Evolutionary conservation across 345 rosid species (phyloP).

Genomic region (Erodium maritimum): DNA sequence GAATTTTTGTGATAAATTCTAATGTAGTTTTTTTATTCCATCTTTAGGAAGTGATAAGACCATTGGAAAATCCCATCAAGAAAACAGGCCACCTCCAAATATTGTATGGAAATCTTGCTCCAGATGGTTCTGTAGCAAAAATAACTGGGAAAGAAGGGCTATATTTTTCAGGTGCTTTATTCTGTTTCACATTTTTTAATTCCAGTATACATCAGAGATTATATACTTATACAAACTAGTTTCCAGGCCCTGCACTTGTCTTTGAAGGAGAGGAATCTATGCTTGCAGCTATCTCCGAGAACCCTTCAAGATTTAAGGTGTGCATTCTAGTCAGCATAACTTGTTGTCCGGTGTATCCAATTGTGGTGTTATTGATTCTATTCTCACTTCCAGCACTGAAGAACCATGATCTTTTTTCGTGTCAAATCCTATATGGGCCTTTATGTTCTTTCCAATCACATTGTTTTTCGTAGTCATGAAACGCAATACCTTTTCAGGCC

Average conservation of each 20-base stretch:
- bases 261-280: conserved; percentile 97
- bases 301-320: too few species aligned
- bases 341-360: neutral
- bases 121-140: conserved; percentile 98
- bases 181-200: neutral
- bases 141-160: conserved; percentile 98
- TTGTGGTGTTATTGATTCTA: neutral
- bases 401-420: neutral
- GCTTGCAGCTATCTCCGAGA: conserved; percentile 70
- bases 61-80: conserved; percentile 80
- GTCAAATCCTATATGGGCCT: too few species aligned
- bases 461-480: too few species aligned
- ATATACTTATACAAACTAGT: conserved; percentile 10
- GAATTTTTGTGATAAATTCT: neutral
- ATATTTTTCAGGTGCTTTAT: conserved; percentile 62
- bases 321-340: neutral
- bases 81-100: conserved; percentile 91
- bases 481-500: too few species aligned
- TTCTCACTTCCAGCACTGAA: neutral
- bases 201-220: neutral
- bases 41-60: conserved; percentile 61
- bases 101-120: conserved; percentile 80
- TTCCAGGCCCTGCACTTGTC: conserved; percentile 90
- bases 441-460: too few species aligned
- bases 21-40: neutral